Evolutionary conservation across 108 stramenopile genomes (phyloP).

Genomic region (Skeletonema tropicum): DNA sequence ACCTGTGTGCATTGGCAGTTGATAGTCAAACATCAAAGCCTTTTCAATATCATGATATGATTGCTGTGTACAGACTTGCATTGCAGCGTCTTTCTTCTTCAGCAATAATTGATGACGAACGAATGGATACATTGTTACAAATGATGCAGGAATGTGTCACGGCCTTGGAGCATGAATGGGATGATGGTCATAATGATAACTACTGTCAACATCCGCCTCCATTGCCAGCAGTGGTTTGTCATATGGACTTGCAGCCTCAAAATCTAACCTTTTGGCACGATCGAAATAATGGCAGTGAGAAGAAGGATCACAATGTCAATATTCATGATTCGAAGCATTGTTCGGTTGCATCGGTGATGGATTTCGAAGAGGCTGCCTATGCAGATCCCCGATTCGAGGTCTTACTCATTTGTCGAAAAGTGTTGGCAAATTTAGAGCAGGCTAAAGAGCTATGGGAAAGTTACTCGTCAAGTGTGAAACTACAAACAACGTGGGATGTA

Average conservation of each 20-base stretch:
- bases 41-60: constrained; percentile 48
- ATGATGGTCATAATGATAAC: neutral
- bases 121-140: constrained; percentile 17
- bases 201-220: constrained; percentile 15
- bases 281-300: neutral
- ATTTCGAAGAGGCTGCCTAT: constrained; percentile 87
- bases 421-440: constrained; percentile 73
- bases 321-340: constrained; percentile 16
- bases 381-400: constrained; percentile 88
- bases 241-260: constrained; percentile 90
- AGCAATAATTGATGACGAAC: constrained; percentile 10
- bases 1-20: neutral
- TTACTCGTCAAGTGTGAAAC: constrained; percentile 29
- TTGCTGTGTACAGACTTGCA: constrained; percentile 25
- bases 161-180: constrained; percentile 38
- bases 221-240: constrained; percentile 64
- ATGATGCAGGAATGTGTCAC: constrained; percentile 16
- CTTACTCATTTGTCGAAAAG: constrained; percentile 77
- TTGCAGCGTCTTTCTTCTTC: constrained; percentile 7
- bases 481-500: constrained; percentile 23
- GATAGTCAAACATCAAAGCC: constrained; percentile 11
- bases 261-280: constrained; percentile 65
- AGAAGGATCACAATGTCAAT: neutral
- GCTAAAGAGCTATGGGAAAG: constrained; percentile 65
- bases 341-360: constrained; percentile 67